A percentile compares a stretch with the other conserved stretches of the same genome.
Conservation (phyloP, 1,284 basidiomycete genomes). For the Marasmius tenuissimus region DNA sequence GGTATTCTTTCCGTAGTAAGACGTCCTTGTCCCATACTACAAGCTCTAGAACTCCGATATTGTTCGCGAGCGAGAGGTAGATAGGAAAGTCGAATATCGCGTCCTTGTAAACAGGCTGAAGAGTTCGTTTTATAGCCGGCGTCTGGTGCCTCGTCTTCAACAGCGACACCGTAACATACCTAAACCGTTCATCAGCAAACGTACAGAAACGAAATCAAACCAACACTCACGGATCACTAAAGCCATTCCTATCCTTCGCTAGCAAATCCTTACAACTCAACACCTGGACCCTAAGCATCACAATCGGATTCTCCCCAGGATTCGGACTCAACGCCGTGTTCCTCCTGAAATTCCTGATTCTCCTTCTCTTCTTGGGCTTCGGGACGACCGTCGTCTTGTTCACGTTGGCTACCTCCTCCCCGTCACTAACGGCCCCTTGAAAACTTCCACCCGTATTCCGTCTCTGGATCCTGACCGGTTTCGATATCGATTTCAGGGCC, state of each 20-base stretch:
- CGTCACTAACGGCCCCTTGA: slow-evolving; percentile 18
- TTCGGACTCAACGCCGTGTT: slow-evolving; percentile 31
- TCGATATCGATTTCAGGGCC: slow-evolving; percentile 1
- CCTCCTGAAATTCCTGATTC: slow-evolving; percentile 4
- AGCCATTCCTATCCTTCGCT: slow-evolving; percentile 63
- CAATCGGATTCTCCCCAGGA: slow-evolving; percentile 64
- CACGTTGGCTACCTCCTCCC: slow-evolving; percentile 7
- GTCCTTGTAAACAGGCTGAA: slow-evolving; percentile 81
- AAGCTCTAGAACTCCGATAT: slow-evolving; percentile 78
- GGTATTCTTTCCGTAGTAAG: slow-evolving; percentile 79
- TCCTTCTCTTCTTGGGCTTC: slow-evolving; percentile 25
- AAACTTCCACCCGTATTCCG: slow-evolving; percentile 18
- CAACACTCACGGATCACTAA: slow-evolving; percentile 70
- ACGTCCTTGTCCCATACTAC: slow-evolving; percentile 94
- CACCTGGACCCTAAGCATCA: slow-evolving; percentile 66
- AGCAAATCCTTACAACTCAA: slow-evolving; percentile 60
- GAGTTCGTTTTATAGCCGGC: slow-evolving; percentile 74
- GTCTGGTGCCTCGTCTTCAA: slow-evolving; percentile 72
- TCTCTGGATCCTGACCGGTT: slow-evolving; percentile 5
- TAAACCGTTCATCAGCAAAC: slow-evolving; percentile 26
- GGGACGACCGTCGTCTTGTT: slow-evolving; percentile 8
- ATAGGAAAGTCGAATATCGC: slow-evolving; percentile 89
- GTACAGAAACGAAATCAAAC: slow-evolving; percentile 1
- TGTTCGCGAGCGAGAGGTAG: slow-evolving; percentile 71
- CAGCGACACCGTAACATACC: slow-evolving; percentile 74